These are phyloP conservation scores for Lichtheimia hyalospora DNA, from an alignment of 371 early-diverging fungal species.

Conservation along the genomic window DNA sequence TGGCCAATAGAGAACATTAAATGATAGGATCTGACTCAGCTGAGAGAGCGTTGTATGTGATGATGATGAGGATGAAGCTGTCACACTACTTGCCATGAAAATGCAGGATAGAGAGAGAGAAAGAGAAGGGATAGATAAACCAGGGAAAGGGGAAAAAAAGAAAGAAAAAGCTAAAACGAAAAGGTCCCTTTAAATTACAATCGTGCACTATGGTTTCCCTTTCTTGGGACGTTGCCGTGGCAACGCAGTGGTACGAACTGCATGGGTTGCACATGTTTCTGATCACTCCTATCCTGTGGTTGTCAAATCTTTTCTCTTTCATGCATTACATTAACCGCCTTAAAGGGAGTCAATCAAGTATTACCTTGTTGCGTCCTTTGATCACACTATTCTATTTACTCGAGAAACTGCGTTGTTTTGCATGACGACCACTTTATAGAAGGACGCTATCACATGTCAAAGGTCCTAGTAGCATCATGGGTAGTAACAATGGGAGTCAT, in stretches of 20 bases:
- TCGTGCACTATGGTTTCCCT: neutral
- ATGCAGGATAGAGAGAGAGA: neutral
- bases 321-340: no score
- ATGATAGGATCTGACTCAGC: neutral
- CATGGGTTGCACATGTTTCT: no score
- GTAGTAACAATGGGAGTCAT: no score
- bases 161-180: neutral
- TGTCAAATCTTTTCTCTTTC: no score
- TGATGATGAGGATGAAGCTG: neutral
- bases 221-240: slow-evolving; percentile 1
- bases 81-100: neutral
- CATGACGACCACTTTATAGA: no score
- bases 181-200: neutral
- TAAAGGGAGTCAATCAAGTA: no score
- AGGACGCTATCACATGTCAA: no score
- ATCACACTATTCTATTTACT: no score
- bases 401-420: no score
- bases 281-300: no score
- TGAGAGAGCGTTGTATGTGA: neutral
- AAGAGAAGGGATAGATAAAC: neutral
- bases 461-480: no score
- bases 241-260: neutral
- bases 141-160: neutral
- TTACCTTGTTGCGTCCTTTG: no score
- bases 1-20: neutral